These are phyloP conservation scores for Pseudognaphalium luteoalbum DNA, from an alignment of 129 eudicot species.

Conservation along the genomic window DNA sequence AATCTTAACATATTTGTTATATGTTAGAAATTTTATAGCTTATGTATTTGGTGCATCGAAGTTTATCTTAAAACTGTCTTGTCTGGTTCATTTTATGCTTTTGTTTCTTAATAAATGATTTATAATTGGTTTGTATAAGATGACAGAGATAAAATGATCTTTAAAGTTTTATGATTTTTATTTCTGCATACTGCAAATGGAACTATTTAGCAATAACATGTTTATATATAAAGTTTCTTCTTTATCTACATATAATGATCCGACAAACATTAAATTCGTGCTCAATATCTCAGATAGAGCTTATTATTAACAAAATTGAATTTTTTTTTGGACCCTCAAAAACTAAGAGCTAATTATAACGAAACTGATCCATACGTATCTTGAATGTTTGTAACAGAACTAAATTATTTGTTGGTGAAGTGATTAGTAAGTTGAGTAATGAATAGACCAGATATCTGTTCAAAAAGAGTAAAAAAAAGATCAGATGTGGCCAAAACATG, in stretches of 20 bases:
- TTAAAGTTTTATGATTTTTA: background rate
- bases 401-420: conserved; percentile 10
- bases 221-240: background rate
- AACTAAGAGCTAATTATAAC: background rate
- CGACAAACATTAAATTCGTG: background rate
- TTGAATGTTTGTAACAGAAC: background rate
- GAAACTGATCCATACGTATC: background rate
- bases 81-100: background rate
- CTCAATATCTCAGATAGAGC: background rate
- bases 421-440: conserved; percentile 18
- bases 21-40: too few species aligned
- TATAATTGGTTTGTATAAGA: background rate
- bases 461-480: background rate
- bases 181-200: background rate
- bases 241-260: background rate
- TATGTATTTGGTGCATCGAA: background rate
- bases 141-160: background rate
- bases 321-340: background rate
- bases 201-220: too few species aligned
- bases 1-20: background rate
- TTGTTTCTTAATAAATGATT: background rate
- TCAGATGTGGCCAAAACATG: conserved; percentile 3
- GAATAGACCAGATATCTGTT: too few species aligned
- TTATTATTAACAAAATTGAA: background rate
- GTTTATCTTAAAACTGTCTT: background rate